Evolutionary conservation across 2,329 filamentous ascomycete genomes (phyloP), one percentile per base, ranked within the genome.

Genomic region (Cercospora berteroae): DNA sequence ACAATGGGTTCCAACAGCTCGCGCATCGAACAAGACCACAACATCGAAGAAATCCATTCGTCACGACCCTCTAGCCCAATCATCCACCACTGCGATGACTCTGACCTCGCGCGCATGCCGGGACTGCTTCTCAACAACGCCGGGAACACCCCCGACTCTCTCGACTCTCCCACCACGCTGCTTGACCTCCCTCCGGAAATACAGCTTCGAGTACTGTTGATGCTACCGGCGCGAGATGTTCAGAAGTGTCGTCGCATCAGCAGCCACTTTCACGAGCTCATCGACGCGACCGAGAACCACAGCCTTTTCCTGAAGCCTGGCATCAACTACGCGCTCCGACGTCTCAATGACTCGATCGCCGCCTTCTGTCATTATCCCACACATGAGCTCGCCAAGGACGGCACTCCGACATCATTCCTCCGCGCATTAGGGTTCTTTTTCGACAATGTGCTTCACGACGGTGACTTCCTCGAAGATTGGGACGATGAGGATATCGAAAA

Each of bases 181-280:
- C 39, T 61, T 25, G 23, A 61, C 25, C 20, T 64, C 13, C 63
- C 63, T 5, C 36, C 63, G n/a, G 63, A 64, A n/a, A 12, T 64
- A 3, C 63, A 64, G 23, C 63, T 59, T 27, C 63, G 50, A 23
- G 13, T 64, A 16, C 39, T 64, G 10, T 39, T 55, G 0, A n/a
- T 20, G 12, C 6, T 64, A 16, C 55, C 63, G 1, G 56, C 57
- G 23, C 18, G 20, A 44, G 25, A 65, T 13, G 29, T 65, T 8
- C 63, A 65, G 44, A 65, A 50, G 12, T 65, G 63, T n/a, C 63
- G 56, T 8, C 63, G 63, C 18, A 20, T 60, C 27, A 52, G 60
- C 23, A 20, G 9, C 1, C 48, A 65, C 8, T 60, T 65, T 33
- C 39, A 13, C 5, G 29, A 25, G 3, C 57, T 65, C 10, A 65